Base-by-base conservation (phyloP, 345 rosid genomes). In the Melaleuca quinquenervia region DNA sequence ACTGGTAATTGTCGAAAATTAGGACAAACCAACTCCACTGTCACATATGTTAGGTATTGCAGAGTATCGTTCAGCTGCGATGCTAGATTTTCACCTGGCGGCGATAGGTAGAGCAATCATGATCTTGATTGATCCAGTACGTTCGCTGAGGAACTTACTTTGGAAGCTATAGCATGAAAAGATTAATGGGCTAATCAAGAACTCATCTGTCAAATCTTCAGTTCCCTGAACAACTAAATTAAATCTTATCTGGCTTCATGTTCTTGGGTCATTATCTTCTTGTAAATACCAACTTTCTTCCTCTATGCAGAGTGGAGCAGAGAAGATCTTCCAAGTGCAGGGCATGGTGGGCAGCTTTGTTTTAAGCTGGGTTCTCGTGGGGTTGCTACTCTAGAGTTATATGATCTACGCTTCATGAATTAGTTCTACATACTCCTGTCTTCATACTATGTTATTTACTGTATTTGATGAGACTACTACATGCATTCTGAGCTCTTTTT, bases 291-390 rank as follows among this genome's bases (percentile, higher is more conserved):
- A 45, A 36, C 48, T 8, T 70, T 70, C 78, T 70, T 70, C 78
- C 1, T 70, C 0, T 32, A 3, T 91, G 95, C 94, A 93, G 95
- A 92, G 93, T 44, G 94, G 90, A 84, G 93, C 51, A n/a, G 91
- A 88, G 89, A 90, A 89, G 87, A 60, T 86, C 45, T 74, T 85
- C 87, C 62, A 90, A 0, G 52, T 83, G 87, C 58, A 83, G 85
- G 88, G 55, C 89, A 82, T 93, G 90, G 88, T 13, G 1, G 89
- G 90, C 26, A 83, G 91, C 88, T 12, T 88, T 85, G 91, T 62
- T 29, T n/a, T 88, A 3, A 93, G 94, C 80, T 89, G 88, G 86
- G 90, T 85, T 2, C 27, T 89, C 87, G 49, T 90, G 82, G 87
- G 85, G 50, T 83, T 89, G 88, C 89, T 93, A 52, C 56, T 84